Base-by-base conservation (phyloP, 495 filamentous ascomycete genomes). In the Penicillium goetzii region DNA sequence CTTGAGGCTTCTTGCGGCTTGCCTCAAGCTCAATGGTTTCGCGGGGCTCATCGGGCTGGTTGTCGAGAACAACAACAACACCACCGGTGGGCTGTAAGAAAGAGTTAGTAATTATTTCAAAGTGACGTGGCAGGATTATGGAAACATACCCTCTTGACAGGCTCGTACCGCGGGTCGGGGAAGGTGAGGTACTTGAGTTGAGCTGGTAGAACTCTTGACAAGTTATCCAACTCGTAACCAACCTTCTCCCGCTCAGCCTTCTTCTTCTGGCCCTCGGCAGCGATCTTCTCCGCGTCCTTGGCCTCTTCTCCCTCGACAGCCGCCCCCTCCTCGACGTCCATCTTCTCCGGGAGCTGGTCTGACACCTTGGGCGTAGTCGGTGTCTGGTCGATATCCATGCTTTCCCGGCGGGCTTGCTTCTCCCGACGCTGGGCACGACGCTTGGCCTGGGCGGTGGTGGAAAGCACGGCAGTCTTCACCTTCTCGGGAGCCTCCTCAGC, bases 121-220 rank as follows among this genome's bases (percentile, higher is more conserved):
- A 17, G 6, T 4, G 12, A 19, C 4, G 38, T 64, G 47, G 54
- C 28, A 58, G 25, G 53, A 36, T 66, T 3, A 49, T 52, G 41
- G 58, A 67, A 62, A 78, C 85, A 73, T 81, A 95, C 92, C 82
- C 96, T 92, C 81, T 98, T 98, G 54, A 97, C 93, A 32, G 96
- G 94, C 83, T 91, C 89, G 74, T 97, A 98, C 59, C 96, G 87
- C 23, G 89, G 87, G 65, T 90, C 86, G 34, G 83, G 80, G 84
- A 98, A 97, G 72, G 85, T 96, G 72, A 98, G 93, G 73, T 92
- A 97, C 77, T 94, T 97, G 69, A 97, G 84, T 80, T 99, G 96
- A 58, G 86, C 89, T 1, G 94, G 96, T 23, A 99, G 84, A 33
- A 98, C 93, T 59, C 96, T 84, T 34, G 91, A 93, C 92, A 99